Percentiles rank a stretch among this genome's conserved stretches.
phyloP scores from a whole-genome alignment of 2,329 filamentous ascomycete species.

The Sporothrix mexicana region DNA sequence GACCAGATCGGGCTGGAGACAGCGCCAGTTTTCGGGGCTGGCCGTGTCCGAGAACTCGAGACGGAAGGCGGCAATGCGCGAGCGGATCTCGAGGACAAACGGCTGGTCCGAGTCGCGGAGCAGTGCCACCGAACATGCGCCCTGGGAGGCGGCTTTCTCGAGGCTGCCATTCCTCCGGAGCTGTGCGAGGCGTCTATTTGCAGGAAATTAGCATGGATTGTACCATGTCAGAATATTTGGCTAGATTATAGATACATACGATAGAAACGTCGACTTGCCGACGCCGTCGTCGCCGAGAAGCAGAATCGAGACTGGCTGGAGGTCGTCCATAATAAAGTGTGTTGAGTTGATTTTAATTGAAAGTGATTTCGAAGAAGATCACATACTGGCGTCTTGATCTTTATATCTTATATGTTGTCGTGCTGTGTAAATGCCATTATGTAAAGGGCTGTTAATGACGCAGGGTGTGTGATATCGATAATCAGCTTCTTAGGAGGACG shows the following conservation, averaged over 20 bases:
- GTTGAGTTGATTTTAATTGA: no score
- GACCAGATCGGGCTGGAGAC: slow-evolving; percentile 63
- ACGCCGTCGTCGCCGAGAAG: slow-evolving; percentile 64
- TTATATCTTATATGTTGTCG: background rate
- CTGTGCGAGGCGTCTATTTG: slow-evolving; percentile 58
- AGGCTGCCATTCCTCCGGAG: slow-evolving; percentile 42
- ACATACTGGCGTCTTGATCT: background rate
- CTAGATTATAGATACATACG: slow-evolving; percentile 53
- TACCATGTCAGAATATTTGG: background rate
- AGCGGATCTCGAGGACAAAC: slow-evolving; percentile 61
- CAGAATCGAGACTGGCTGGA: slow-evolving; percentile 51
- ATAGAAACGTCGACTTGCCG: slow-evolving; percentile 67
- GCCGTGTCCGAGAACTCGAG: slow-evolving; percentile 67
- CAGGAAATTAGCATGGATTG: background rate
- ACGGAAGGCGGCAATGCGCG: slow-evolving; percentile 54
- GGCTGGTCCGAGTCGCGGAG: slow-evolving; percentile 66
- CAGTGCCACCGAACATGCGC: slow-evolving; percentile 54
- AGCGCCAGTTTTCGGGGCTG: slow-evolving; percentile 63
- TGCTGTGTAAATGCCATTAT: slow-evolving; percentile 21
- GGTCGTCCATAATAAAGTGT: slow-evolving; percentile 28
- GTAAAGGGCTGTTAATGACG: slow-evolving; percentile 1
- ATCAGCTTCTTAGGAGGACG: background rate
- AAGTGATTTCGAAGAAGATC: no score
- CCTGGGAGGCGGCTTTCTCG: slow-evolving; percentile 39
- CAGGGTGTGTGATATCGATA: background rate